Percentiles rank a stretch among this genome's conserved stretches.
Conservation (phyloP, 768 basidiomycete genomes). For the Lentinula edodes region DNA sequence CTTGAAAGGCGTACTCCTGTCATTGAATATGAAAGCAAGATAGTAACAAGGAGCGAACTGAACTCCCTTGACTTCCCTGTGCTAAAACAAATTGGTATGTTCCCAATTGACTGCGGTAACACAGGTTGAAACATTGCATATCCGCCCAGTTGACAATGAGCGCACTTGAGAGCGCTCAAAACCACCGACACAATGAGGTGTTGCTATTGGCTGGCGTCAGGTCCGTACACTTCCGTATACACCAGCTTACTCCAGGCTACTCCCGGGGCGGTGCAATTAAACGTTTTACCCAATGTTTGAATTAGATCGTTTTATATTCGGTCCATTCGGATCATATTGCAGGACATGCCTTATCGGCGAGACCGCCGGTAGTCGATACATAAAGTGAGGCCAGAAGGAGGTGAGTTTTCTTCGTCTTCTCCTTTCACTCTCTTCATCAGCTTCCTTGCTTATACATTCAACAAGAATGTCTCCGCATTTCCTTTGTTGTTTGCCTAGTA, state of each 20-base stretch:
- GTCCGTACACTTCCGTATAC: background rate
- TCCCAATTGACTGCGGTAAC: background rate
- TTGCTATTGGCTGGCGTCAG: too few relatives aligned
- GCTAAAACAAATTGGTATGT: background rate
- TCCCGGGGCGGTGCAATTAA: background rate
- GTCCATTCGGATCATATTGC: background rate
- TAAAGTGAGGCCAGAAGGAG: background rate
- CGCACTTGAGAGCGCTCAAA: background rate
- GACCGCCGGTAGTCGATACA: background rate
- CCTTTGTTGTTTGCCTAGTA: slow-evolving; percentile 3
- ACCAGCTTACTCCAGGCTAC: background rate
- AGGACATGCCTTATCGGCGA: background rate
- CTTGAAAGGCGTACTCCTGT: too few relatives aligned
- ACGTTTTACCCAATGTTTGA: background rate
- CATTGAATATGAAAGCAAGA: background rate
- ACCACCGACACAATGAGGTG: too few relatives aligned
- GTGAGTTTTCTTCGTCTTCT: background rate
- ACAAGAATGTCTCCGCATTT: slow-evolving; percentile 2
- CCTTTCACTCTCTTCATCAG: background rate
- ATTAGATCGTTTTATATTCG: background rate
- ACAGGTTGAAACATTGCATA: background rate
- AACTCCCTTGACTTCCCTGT: background rate
- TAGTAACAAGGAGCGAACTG: background rate
- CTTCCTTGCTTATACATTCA: background rate
- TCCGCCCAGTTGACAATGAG: background rate